A percentile compares a stretch with the other conserved stretches of the same genome.
Conservation (phyloP, 2,329 filamentous ascomycete genomes). For the Ceratocystiopsis sp. region DNA sequence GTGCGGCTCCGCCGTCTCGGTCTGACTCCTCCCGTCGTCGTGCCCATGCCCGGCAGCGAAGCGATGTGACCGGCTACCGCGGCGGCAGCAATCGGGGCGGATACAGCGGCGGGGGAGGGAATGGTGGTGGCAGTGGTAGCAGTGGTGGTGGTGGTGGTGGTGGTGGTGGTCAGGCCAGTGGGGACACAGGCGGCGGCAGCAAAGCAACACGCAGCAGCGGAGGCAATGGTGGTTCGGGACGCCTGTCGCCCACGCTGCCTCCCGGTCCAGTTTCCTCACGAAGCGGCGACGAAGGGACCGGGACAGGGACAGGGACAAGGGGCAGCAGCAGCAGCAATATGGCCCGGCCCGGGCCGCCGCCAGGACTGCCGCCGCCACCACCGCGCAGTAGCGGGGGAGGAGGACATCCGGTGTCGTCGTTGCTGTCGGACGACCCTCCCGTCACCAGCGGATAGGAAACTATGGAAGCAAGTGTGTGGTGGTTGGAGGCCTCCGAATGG, state of each 20-base stretch:
- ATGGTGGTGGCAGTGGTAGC: conserved; percentile 7
- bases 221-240: too few relatives aligned
- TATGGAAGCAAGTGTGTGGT: conserved; percentile 1
- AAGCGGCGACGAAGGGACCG: background rate
- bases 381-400: conserved; percentile 12
- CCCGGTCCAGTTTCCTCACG: too few relatives aligned
- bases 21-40: conserved; percentile 27
- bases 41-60: conserved; percentile 47
- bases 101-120: conserved; percentile 16
- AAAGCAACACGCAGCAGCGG: conserved; percentile 8
- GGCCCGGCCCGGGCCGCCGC: background rate
- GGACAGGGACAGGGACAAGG: background rate
- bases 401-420: conserved; percentile 26
- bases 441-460: conserved; percentile 9
- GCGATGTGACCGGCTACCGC: conserved; percentile 40
- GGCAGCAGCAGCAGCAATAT: conserved; percentile 7
- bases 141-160: conserved; percentile 8
- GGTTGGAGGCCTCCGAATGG: too few relatives aligned
- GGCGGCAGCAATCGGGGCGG: conserved; percentile 8
- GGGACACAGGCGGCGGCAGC: conserved; percentile 1
- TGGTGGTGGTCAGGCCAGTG: conserved; percentile 15
- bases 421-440: conserved; percentile 24
- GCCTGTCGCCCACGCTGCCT: too few relatives aligned
- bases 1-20: too few relatives aligned
- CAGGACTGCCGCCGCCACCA: conserved; percentile 1